Base-by-base conservation (phyloP, 1,284 basidiomycete species). In the Malassezia globosa region DNA sequence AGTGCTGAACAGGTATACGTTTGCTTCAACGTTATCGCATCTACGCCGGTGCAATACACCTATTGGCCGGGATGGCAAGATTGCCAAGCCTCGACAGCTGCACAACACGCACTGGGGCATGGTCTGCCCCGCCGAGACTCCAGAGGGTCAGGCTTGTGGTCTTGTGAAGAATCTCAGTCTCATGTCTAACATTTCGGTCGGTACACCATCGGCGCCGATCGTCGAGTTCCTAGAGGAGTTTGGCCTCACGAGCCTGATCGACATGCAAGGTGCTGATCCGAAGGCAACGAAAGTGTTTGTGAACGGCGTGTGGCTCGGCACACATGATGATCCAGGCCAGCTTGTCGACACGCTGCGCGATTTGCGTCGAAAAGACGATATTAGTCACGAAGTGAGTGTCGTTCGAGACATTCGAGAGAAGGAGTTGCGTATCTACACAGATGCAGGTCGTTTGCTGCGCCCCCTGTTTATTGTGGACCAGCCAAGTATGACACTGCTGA, bases 91-190 rank as follows among this genome's bases (percentile, higher is more conserved):
- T 44, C 92, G 94, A 68, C 94, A 97, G 69, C 77, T 99, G 48
- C 94, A 99, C 75, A 97, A 97, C 72, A 96, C 94, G 1, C 92
- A 99, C 71, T 99, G 92, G 92, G 92, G 92, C 37, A 95, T 97
- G 89, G 92, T 99, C 10, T 69, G 67, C 37, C 94, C 92, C 35
- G 94, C 94, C 42, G 92, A 99, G 74, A 99, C 92, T 10, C 92
- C 92, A 6, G 92, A 99, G 82, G 92, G 92, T 48, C 92, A 97
- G 73, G 94, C 92, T 55, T 99, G 92, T 76, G 92, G 92, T 75
- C 80, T 97, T 38, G 94, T 97, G 74, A 97, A 99, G 77, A 97
- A 99, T 74, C 76, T 99, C 54, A 87, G 92, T 7, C 81, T 97
- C 60, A 95, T 97, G 90, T 78, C 90, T 7, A 92, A 88, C 74